Percentiles rank a stretch among this genome's conserved stretches.
Conservation (phyloP, 2,329 filamentous ascomycete species). For the Fusarium citri region DNA sequence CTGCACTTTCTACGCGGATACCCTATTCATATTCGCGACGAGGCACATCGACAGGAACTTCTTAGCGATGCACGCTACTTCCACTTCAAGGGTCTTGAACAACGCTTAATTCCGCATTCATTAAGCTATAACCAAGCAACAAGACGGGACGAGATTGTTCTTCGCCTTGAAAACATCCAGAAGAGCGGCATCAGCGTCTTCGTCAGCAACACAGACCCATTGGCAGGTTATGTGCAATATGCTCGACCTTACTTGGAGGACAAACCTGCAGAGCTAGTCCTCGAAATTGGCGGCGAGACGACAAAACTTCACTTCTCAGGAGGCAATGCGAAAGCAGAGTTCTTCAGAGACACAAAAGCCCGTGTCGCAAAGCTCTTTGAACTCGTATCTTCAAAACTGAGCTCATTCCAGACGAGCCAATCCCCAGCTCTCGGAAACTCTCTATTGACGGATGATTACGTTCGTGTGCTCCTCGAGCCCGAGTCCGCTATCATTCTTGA, state of each 20-base stretch:
- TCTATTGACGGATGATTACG: constrained; percentile 75
- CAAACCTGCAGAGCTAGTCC: constrained; percentile 75
- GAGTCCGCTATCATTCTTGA: constrained; percentile 71
- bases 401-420: constrained; percentile 69
- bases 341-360: constrained; percentile 76
- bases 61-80: constrained; percentile 92
- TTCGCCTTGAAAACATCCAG: constrained; percentile 87
- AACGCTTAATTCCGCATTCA: constrained; percentile 81
- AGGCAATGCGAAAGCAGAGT: constrained; percentile 68
- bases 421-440: constrained; percentile 76
- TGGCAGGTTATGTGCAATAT: constrained; percentile 75
- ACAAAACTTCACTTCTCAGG: constrained; percentile 65
- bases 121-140: constrained; percentile 80
- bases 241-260: constrained; percentile 88
- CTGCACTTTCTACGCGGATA: constrained; percentile 87
- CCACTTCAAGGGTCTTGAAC: constrained; percentile 91
- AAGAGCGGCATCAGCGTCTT: constrained; percentile 82
- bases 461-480: constrained; percentile 71
- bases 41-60: constrained; percentile 80
- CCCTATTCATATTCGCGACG: constrained; percentile 78
- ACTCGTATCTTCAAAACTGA: constrained; percentile 84
- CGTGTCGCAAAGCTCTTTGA: constrained; percentile 80
- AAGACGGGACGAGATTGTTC: constrained; percentile 77
- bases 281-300: constrained; percentile 80
- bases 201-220: constrained; percentile 50